Percentiles rank a stretch among this genome's conserved stretches.
Conservation (phyloP, 306 rosid species). For the Erythrophleum fordii region DNA sequence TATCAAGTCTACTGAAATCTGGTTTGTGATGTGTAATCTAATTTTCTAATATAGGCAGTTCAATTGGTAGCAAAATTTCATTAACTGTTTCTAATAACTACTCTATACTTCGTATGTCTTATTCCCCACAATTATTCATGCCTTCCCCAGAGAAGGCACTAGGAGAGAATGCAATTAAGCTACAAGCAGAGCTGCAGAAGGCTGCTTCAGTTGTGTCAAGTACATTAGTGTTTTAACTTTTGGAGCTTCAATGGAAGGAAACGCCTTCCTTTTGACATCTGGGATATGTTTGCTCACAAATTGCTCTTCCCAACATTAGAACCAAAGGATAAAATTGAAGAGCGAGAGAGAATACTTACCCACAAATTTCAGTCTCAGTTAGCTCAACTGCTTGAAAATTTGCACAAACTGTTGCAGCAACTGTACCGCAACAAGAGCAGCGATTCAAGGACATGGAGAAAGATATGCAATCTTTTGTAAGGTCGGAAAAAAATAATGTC, state of each 20-base stretch:
- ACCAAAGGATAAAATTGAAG: constrained; percentile 89
- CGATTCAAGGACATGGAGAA: constrained; percentile 88
- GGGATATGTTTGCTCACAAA: constrained; percentile 2
- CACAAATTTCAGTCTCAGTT: constrained; percentile 75
- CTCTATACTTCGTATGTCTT: constrained; percentile 12
- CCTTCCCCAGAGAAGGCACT: constrained; percentile 72
- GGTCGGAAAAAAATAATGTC: constrained; percentile 27
- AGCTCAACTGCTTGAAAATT: constrained; percentile 88
- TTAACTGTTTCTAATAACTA: background rate
- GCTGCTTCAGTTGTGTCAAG: no score
- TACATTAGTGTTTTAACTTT: background rate
- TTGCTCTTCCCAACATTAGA: constrained; percentile 50
- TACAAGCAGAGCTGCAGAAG: constrained; percentile 80
- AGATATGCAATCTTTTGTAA: constrained; percentile 86
- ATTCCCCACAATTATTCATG: background rate
- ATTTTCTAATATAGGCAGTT: no score
- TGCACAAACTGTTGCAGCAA: constrained; percentile 84
- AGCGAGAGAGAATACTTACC: constrained; percentile 73
- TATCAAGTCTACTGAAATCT: no score
- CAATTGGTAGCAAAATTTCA: no score
- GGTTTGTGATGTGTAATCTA: no score
- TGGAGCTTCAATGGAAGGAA: constrained; percentile 14
- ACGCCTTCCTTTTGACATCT: constrained; percentile 17
- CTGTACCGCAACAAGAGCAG: constrained; percentile 89
- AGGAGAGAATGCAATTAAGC: constrained; percentile 76